These are phyloP conservation scores for Agrocybe pediades DNA, from an alignment of 768 basidiomycete genomes.

Conservation along the genomic window DNA sequence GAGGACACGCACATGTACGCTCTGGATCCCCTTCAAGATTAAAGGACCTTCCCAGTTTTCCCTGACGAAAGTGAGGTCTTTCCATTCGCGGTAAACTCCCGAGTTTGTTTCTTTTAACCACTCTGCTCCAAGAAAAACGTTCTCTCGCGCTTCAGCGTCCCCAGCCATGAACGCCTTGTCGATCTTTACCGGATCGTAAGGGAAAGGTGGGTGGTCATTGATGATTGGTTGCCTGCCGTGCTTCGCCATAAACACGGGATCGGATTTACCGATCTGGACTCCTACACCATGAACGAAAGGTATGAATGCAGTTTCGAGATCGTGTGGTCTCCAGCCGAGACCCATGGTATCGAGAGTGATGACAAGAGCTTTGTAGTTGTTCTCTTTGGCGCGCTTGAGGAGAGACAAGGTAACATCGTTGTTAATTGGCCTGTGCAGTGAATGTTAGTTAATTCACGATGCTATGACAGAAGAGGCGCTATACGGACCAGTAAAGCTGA, in stretches of 20 bases:
- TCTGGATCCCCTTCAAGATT: slow-evolving; percentile 78
- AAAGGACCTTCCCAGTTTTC: slow-evolving; percentile 80
- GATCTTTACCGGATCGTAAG: slow-evolving; percentile 54
- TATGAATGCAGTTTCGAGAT: slow-evolving; percentile 63
- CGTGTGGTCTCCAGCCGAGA: slow-evolving; percentile 78
- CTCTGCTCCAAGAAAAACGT: slow-evolving; percentile 50
- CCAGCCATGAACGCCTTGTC: slow-evolving; percentile 44
- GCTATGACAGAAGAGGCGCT: not conserved
- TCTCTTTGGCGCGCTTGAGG: slow-evolving; percentile 64
- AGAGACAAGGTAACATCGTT: slow-evolving; percentile 66
- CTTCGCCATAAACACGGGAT: slow-evolving; percentile 77
- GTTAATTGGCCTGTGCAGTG: slow-evolving; percentile 52
- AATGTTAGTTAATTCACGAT: not conserved
- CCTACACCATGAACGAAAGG: slow-evolving; percentile 72
- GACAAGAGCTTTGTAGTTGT: slow-evolving; percentile 71
- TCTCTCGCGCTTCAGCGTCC: slow-evolving; percentile 44
- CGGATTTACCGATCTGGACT: slow-evolving; percentile 65
- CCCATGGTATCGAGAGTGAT: slow-evolving; percentile 77
- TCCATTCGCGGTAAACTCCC: slow-evolving; percentile 68
- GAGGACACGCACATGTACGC: slow-evolving; percentile 45
- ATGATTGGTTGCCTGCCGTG: slow-evolving; percentile 46
- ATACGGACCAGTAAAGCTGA: slow-evolving; percentile 74
- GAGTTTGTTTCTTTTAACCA: slow-evolving; percentile 69
- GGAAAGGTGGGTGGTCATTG: slow-evolving; percentile 49
- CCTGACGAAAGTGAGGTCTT: slow-evolving; percentile 67